Evolutionary conservation across 768 basidiomycete genomes (phyloP).

Genomic region (Crucibulum laeve): DNA sequence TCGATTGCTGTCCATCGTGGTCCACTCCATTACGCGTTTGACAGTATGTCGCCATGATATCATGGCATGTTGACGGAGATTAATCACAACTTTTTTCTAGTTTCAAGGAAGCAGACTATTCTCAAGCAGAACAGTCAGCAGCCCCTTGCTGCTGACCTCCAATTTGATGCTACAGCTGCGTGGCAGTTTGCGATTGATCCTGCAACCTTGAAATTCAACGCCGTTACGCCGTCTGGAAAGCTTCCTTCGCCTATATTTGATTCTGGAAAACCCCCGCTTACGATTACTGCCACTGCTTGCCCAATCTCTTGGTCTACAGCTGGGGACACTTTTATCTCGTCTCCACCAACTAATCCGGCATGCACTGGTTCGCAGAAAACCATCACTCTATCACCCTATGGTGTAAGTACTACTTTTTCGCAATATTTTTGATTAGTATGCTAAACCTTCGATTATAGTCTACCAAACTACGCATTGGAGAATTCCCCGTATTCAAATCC

Average conservation of each 20-base stretch:
- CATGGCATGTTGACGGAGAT: not conserved
- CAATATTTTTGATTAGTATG: too few relatives aligned
- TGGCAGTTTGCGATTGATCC: constrained; percentile 59
- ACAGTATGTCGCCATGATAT: constrained; percentile 34
- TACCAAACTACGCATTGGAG: constrained; percentile 35
- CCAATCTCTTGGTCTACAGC: constrained; percentile 41
- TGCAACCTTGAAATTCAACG: constrained; percentile 31
- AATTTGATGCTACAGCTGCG: constrained; percentile 40
- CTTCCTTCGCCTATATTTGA: constrained; percentile 47
- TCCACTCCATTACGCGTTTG: constrained; percentile 51
- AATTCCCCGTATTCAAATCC: constrained; percentile 33
- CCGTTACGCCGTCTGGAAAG: constrained; percentile 23
- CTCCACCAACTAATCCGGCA: constrained; percentile 38
- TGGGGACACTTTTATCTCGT: constrained; percentile 44
- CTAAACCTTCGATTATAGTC: constrained; percentile 15
- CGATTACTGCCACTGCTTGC: constrained; percentile 46
- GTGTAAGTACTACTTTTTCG: constrained; percentile 33
- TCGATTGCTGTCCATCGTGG: constrained; percentile 52
- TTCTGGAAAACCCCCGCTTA: constrained; percentile 40
- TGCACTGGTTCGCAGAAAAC: constrained; percentile 38
- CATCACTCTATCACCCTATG: constrained; percentile 42
- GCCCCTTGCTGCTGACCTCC: constrained; percentile 41
- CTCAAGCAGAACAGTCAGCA: constrained; percentile 37
- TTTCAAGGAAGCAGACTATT: constrained; percentile 30
- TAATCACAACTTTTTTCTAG: constrained; percentile 11